Percentiles rank a stretch among this genome's conserved stretches.
Evolutionary conservation across 495 filamentous ascomycete genomes (phyloP).

Genomic region (Penicillium bovifimosum): DNA sequence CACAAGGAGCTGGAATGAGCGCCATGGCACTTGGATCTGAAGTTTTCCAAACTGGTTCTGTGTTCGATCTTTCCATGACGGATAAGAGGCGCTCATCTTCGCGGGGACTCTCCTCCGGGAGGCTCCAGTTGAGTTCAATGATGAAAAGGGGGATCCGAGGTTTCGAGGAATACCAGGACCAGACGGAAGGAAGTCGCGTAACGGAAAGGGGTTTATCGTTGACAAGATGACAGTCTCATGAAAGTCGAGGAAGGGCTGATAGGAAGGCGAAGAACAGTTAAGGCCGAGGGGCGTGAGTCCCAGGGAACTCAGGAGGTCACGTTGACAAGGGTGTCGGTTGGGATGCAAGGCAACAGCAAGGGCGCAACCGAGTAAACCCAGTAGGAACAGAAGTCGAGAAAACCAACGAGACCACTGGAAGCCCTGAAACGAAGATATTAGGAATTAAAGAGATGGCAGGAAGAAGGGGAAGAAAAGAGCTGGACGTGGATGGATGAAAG

Average conservation of each 20-base stretch:
- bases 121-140: constrained; percentile 23
- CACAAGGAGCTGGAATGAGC: constrained; percentile 48
- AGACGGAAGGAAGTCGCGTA: constrained; percentile 19
- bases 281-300: constrained; percentile 12
- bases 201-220: constrained; percentile 22
- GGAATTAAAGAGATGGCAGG: constrained; percentile 16
- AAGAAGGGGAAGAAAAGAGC: constrained; percentile 17
- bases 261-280: constrained; percentile 14
- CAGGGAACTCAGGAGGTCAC: constrained; percentile 13
- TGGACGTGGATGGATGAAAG: constrained; percentile 3
- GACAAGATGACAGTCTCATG: constrained; percentile 24
- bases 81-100: constrained; percentile 39
- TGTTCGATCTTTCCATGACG: constrained; percentile 48
- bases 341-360: constrained; percentile 22
- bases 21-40: constrained; percentile 47
- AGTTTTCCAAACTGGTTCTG: constrained; percentile 45
- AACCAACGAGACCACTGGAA: constrained; percentile 3
- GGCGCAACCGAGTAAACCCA: constrained; percentile 14
- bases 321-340: constrained; percentile 12
- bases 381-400: constrained; percentile 7
- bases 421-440: constrained; percentile 10
- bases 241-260: constrained; percentile 16
- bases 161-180: constrained; percentile 23
- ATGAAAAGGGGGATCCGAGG: constrained; percentile 9
- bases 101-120: constrained; percentile 24